These are phyloP conservation scores for Physaria fendleri DNA, from an alignment of 345 rosid species.

Conservation along the genomic window DNA sequence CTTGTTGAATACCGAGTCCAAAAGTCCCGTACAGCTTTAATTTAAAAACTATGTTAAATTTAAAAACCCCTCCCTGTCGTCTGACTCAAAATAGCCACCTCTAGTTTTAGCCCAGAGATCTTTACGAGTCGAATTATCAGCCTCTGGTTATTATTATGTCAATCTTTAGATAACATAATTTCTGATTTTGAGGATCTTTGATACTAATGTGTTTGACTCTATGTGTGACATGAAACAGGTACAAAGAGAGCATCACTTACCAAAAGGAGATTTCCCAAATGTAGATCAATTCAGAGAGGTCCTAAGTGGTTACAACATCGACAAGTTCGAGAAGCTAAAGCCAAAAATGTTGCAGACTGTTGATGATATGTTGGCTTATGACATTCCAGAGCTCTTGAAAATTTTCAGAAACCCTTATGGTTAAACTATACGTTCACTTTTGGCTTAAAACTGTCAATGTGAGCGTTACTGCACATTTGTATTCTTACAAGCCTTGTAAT, in stretches of 20 bases:
- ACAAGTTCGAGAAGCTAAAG: conserved; percentile 83
- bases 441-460: neutral
- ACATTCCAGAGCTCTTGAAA: conserved; percentile 81
- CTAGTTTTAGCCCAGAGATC: too few species aligned
- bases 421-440: conserved; percentile 20
- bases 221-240: conserved; percentile 40
- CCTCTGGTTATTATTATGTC: too few species aligned
- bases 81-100: too few species aligned
- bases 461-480: conserved; percentile 24
- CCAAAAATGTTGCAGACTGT: conserved; percentile 86
- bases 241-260: conserved; percentile 79
- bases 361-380: conserved; percentile 90
- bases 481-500: conserved; percentile 7
- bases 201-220: neutral
- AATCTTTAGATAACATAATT: neutral
- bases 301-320: conserved; percentile 68
- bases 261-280: conserved; percentile 86
- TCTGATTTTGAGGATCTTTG: neutral
- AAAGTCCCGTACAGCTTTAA: too few species aligned
- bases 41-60: too few species aligned
- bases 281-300: conserved; percentile 72
- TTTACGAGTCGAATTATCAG: too few species aligned
- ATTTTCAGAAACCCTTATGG: conserved; percentile 79
- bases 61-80: too few species aligned
- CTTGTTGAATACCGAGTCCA: too few species aligned